A percentile compares a stretch with the other conserved stretches of the same genome.
phyloP scores from a whole-genome alignment of 306 rosid species.

The Canavalia ensiformis region DNA sequence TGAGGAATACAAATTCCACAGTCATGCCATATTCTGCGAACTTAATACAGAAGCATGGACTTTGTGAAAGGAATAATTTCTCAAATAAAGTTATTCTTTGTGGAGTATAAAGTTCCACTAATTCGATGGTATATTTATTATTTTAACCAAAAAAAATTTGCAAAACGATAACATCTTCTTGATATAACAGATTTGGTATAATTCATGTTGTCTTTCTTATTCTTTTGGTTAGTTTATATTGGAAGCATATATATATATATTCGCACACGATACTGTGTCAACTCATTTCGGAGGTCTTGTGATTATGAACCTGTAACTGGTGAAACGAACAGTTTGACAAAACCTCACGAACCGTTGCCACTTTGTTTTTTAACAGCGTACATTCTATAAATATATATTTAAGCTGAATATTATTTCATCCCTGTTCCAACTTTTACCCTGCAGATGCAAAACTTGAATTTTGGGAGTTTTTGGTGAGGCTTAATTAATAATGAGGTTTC shows the following conservation, averaged over 20 bases:
- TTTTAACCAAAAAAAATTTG: neutral
- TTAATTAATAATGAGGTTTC: too few relatives aligned
- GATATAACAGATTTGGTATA: neutral
- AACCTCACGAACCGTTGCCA: too few relatives aligned
- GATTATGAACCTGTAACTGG: neutral
- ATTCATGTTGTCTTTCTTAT: neutral
- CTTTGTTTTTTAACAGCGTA: too few relatives aligned
- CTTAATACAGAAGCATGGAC: slow-evolving; percentile 17
- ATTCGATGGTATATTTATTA: slow-evolving; percentile 17
- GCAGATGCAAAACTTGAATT: too few relatives aligned
- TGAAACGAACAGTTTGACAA: neutral
- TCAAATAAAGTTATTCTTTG: slow-evolving; percentile 42
- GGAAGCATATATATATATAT: neutral
- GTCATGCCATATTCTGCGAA: neutral
- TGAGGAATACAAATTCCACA: neutral
- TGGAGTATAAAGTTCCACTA: slow-evolving; percentile 40
- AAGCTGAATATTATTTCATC: too few relatives aligned
- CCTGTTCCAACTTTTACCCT: too few relatives aligned
- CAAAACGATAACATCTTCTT: slow-evolving; percentile 39
- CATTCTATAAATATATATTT: too few relatives aligned
- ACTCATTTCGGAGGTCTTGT: neutral
- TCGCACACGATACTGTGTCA: neutral
- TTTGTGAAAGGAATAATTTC: neutral
- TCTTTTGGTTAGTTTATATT: neutral
- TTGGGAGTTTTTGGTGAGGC: too few relatives aligned